Base-by-base conservation (phyloP, 495 filamentous ascomycete genomes). In the Podospora didyma region DNA sequence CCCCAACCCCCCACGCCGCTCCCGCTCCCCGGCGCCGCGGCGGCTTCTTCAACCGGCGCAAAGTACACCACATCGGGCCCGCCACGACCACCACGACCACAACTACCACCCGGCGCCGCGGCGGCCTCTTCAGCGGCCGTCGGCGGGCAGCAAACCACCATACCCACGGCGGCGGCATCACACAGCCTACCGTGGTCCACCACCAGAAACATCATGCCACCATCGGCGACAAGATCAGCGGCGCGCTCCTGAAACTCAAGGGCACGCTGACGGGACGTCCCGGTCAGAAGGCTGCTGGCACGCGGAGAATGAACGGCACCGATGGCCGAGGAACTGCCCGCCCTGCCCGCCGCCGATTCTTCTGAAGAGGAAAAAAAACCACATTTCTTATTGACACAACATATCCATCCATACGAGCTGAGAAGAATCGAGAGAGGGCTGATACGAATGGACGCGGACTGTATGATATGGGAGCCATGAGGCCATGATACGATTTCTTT, bases 221-320 rank as follows among this genome's bases (percentile, higher is more conserved):
- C 28, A 69, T 89, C 31, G 83, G 86, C 20, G 86, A 89, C 68
- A 89, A 89, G 68, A 73, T 90, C 61, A 82, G 77, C 3, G 87
- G 87, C 6, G 86, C 86, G 0, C 69, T 90, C 65, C 64, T 88
- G 72, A 85, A 75, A 71, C 61, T 90, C 49, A 83, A 81, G 67
- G 86, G 87, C 2, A 77, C 73, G 19, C 63, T 89, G 46, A 89
- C 83, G 0, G 59, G 75, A 19, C 73, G 84, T 9, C 83, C 87
- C 1, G 87, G 82, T 6, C 63, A 83, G 51, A 89, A 87, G 84
- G 86, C 84, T 68, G 86, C 86, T 54, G 86, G 86, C 14, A 86
- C 85, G 24, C 75, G 84, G 42, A 72, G 86, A 20, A 87, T 88
- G 84, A 78, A 82, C 60, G 86, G 86, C 10, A 88, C 85, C 34